Base-by-base conservation (phyloP, 306 rosid genomes). In the Pueraria montana region DNA sequence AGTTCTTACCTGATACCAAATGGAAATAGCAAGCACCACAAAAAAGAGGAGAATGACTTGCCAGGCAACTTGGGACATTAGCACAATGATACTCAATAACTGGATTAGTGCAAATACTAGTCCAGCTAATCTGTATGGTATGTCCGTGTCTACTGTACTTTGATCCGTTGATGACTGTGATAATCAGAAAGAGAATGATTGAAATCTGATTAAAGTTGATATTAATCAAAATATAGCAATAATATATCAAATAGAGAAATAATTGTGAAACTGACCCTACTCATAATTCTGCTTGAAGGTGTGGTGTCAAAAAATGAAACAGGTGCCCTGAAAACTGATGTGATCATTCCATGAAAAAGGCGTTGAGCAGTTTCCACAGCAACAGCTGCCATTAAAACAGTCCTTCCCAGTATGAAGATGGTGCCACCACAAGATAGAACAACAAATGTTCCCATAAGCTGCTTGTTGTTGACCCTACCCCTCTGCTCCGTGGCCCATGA, bases 61-160 rank as follows among this genome's bases (percentile, higher is more conserved):
- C 97, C 96, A 91, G 27, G 97, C 92, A 48, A 88, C 98, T 48
- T 86, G 94, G 73, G 96, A 94, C 94, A 92, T 91, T 30, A 94
- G 90, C 45, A 90, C 56, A 81, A 92, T 84, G 82, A 91, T 88
- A 79, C 98, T 89, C 76, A 92, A 76, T 43, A 94, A 83, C 85
- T 94, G 97, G 84, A 94, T 87, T 16, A 94, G 91, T 56, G 98
- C 98, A 84, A 94, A 94, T 16, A 89, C 92, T 77, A 94, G 87
- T 70, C 98, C 98, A 36, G 96, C 98, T 85, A 94, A 74, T 91
- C 98, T 87, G 86, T 85, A 94, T 8, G 98, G 97, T 72, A 94
- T 80, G 76, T 92, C 98, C 32, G 92, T 92, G 85, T 94, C 98
- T 18, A 92, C 86, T 2, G 93, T 94, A 90, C 98, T 88, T 89